A percentile compares a stretch with the other conserved stretches of the same genome.
These are phyloP conservation scores for Spiromastix sp. DNA, from an alignment of 2,329 filamentous ascomycete genomes.

Conservation along the genomic window DNA sequence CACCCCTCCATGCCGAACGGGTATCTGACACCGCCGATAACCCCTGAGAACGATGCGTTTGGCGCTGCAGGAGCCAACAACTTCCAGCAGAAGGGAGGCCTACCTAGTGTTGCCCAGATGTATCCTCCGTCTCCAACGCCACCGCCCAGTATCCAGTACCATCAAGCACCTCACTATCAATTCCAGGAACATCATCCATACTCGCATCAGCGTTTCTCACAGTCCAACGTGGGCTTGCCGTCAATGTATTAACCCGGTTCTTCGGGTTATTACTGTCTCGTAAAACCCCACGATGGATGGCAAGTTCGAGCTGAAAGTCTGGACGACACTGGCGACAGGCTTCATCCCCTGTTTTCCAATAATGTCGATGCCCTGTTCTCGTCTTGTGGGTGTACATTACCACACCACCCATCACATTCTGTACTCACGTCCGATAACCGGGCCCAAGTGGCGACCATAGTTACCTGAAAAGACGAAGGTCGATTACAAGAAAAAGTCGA, in stretches of 20 bases:
- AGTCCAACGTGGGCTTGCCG: constrained; percentile 25
- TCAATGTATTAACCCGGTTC: background rate
- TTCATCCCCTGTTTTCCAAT: background rate
- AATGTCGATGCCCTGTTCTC: no score
- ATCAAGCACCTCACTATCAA: constrained; percentile 25
- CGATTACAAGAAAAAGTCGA: background rate
- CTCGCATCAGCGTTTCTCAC: constrained; percentile 23
- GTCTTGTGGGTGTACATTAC: no score
- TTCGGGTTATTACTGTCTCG: no score
- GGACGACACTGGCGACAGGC: background rate
- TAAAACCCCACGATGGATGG: background rate
- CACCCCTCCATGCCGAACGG: constrained; percentile 27
- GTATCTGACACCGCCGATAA: constrained; percentile 39
- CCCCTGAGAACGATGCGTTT: constrained; percentile 34
- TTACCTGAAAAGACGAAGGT: no score
- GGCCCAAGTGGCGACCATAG: no score
- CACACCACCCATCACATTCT: no score
- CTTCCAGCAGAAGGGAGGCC: constrained; percentile 19
- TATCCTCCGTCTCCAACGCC: constrained; percentile 31
- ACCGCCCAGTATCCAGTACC: constrained; percentile 26
- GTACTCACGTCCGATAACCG: no score
- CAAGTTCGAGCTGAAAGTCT: background rate
- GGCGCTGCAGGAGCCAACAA: constrained; percentile 25
- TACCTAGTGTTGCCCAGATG: constrained; percentile 13
- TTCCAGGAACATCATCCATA: constrained; percentile 24